Conservation (phyloP, 352 stramenopile genomes). For the Globisporangium spiculum region DNA sequence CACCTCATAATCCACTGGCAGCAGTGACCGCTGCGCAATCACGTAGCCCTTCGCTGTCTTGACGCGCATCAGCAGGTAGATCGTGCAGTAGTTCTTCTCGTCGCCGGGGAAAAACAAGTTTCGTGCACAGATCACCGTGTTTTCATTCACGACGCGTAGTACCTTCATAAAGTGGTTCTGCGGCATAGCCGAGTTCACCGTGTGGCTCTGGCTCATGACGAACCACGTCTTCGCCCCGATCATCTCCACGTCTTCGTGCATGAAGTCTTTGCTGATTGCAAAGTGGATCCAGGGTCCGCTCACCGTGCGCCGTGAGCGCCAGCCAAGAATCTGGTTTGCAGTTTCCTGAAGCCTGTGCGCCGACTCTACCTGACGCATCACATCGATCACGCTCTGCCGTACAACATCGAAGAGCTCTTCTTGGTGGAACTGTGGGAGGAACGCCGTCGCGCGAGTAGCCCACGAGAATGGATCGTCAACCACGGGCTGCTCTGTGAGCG, state of each 20-base stretch:
- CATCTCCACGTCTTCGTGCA: constrained; percentile 10
- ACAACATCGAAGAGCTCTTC: constrained; percentile 15
- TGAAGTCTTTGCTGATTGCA: constrained; percentile 23
- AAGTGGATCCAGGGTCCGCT: constrained; percentile 21
- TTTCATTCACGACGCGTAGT: constrained; percentile 21
- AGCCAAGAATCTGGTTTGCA: constrained; percentile 21
- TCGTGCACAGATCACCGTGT: constrained; percentile 23
- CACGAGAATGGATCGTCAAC: constrained; percentile 14
- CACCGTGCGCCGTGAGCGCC: constrained; percentile 17
- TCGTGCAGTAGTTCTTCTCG: constrained; percentile 21
- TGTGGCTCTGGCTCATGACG: constrained; percentile 16
- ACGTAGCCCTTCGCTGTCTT: constrained; percentile 18
- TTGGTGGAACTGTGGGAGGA: constrained; percentile 17
- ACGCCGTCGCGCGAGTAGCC: constrained; percentile 9
- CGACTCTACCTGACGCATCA: constrained; percentile 14
- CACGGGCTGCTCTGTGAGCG: neutral
- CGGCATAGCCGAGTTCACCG: constrained; percentile 24
- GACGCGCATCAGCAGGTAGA: constrained; percentile 27
- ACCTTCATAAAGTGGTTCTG: constrained; percentile 23
- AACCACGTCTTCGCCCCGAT: constrained; percentile 19
- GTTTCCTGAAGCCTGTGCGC: constrained; percentile 13
- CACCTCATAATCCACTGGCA: constrained; percentile 12
- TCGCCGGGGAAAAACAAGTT: constrained; percentile 25
- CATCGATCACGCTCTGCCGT: constrained; percentile 12
- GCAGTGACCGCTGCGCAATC: constrained; percentile 23